These are phyloP conservation scores for Nicotiana paniculata DNA, from an alignment of 257 asterid genomes.

Conservation along the genomic window DNA sequence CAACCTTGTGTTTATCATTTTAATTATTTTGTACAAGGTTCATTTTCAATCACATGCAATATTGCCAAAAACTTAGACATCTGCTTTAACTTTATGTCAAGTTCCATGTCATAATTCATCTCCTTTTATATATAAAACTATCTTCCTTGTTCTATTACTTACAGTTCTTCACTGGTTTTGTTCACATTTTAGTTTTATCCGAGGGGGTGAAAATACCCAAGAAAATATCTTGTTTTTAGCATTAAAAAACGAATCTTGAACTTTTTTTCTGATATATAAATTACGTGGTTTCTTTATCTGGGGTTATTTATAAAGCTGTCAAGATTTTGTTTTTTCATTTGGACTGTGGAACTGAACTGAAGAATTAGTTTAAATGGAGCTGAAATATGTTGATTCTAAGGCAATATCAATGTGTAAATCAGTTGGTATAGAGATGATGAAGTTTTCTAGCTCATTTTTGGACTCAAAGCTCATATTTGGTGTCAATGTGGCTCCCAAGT, in stretches of 20 bases:
- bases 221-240: not conserved
- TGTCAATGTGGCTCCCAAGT: constrained; percentile 17
- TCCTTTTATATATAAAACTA: not conserved
- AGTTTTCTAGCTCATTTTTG: constrained; percentile 34
- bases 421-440: constrained; percentile 27
- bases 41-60: constrained; percentile 8
- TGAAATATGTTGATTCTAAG: constrained; percentile 26
- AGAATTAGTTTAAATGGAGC: constrained; percentile 29
- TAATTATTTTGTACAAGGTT: not conserved
- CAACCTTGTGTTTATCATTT: not conserved
- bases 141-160: not conserved
- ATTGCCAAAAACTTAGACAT: no score
- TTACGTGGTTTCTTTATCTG: not conserved
- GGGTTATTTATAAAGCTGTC: not conserved
- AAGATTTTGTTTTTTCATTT: not conserved
- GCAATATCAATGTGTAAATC: constrained; percentile 26
- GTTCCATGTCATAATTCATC: not conserved
- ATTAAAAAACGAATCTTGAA: not conserved
- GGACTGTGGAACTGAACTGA: not conserved
- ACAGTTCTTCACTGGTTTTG: not conserved
- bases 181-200: not conserved
- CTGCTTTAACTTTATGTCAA: not conserved
- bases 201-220: not conserved
- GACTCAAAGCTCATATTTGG: constrained; percentile 21
- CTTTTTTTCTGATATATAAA: not conserved